phyloP scores from a whole-genome alignment of 345 rosid species.

The Eucalyptus tenuipes region DNA sequence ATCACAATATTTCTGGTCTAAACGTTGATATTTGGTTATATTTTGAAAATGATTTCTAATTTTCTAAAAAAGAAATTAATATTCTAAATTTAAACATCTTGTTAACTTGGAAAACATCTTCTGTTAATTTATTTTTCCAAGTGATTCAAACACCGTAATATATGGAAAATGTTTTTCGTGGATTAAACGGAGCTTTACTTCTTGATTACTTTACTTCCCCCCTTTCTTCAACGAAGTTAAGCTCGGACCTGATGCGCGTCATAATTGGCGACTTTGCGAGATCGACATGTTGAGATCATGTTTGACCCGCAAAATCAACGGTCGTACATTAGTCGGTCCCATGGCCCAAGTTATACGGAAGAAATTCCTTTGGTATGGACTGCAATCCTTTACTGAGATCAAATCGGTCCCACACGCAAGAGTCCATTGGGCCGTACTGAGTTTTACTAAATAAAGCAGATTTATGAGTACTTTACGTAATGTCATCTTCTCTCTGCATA shows the following conservation, averaged over 20 bases:
- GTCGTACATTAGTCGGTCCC: background rate
- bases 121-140: accelerated
- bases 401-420: background rate
- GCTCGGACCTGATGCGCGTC: background rate
- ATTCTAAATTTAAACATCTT: too few relatives aligned
- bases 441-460: background rate
- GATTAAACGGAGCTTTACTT: background rate
- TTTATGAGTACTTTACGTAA: background rate
- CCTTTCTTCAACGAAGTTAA: background rate
- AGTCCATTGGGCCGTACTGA: background rate
- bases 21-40: too few relatives aligned
- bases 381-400: background rate
- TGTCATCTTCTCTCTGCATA: background rate
- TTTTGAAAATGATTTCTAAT: too few relatives aligned
- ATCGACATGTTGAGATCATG: background rate
- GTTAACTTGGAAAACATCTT: background rate
- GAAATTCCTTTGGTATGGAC: background rate
- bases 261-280: background rate
- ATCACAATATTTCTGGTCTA: accelerated
- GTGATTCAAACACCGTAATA: accelerated
- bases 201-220: background rate
- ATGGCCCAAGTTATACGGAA: background rate
- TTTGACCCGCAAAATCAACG: background rate
- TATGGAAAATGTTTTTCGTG: accelerated
- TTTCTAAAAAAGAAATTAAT: too few relatives aligned